Conservation (phyloP, 163 green algal genomes). For the Scenedesmus sp. region DNA sequence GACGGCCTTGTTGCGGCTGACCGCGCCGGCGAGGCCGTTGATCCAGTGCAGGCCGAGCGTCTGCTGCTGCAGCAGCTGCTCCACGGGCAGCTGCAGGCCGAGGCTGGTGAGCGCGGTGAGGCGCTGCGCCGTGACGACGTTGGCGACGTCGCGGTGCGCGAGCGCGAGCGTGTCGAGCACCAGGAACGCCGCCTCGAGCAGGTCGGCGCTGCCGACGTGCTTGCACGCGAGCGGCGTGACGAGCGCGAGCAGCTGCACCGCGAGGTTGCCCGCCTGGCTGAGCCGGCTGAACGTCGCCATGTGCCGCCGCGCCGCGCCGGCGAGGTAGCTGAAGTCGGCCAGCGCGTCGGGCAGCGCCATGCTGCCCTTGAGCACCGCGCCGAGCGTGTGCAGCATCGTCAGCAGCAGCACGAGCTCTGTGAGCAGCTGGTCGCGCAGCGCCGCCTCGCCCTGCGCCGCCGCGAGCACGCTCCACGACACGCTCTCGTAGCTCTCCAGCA, state of each 20-base stretch:
- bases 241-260: conserved; percentile 42
- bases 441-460: conserved; percentile 34
- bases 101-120: neutral
- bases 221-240: conserved; percentile 6
- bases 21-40: conserved; percentile 18
- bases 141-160: conserved; percentile 24
- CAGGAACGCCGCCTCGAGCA: conserved; percentile 39
- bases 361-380: conserved; percentile 18
- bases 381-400: conserved; percentile 34
- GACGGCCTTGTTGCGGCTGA: conserved; percentile 41
- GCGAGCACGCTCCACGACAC: conserved; percentile 38
- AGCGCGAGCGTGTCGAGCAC: conserved; percentile 40
- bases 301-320: conserved; percentile 25
- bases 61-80: conserved; percentile 38
- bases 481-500: conserved; percentile 31
- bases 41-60: conserved; percentile 34
- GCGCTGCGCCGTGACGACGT: conserved; percentile 19
- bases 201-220: conserved; percentile 26
- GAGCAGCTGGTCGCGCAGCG: conserved; percentile 31
- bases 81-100: conserved; percentile 13
- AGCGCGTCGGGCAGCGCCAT: conserved; percentile 4
- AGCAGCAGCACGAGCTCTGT: conserved; percentile 44
- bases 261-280: conserved; percentile 41
- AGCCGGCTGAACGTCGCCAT: conserved; percentile 35
- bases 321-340: conserved; percentile 36